A percentile compares a stretch with the other conserved stretches of the same genome.
Evolutionary conservation across 1,284 basidiomycete genomes (phyloP).

Genomic region (Crucibulum parvulum): DNA sequence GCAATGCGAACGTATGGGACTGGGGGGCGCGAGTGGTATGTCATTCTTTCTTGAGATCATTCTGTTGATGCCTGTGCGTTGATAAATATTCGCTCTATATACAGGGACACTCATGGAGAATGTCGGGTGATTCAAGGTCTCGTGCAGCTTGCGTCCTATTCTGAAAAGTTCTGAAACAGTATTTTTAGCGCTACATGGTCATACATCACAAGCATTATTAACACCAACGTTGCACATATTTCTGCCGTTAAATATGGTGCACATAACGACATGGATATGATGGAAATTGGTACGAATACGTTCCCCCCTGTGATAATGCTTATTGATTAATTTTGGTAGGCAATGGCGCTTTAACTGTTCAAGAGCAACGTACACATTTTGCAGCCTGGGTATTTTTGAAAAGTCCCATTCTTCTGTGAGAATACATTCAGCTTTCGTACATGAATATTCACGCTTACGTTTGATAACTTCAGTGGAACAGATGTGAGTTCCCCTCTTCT

Average conservation of each 20-base stretch:
- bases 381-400: slow-evolving; percentile 63
- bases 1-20: slow-evolving; percentile 54
- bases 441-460: background rate
- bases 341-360: slow-evolving; percentile 54
- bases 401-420: slow-evolving; percentile 58
- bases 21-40: slow-evolving; percentile 61
- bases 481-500: slow-evolving; percentile 41
- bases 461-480: slow-evolving; percentile 42
- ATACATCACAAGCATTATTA: slow-evolving; percentile 53
- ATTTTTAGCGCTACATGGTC: slow-evolving; percentile 50
- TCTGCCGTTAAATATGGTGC: slow-evolving; percentile 51
- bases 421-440: background rate
- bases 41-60: background rate
- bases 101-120: slow-evolving; percentile 64
- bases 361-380: slow-evolving; percentile 63
- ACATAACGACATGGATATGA: slow-evolving; percentile 71
- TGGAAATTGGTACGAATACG: slow-evolving; percentile 53
- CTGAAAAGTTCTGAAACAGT: background rate
- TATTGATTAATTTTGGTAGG: slow-evolving; percentile 19
- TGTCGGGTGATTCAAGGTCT: slow-evolving; percentile 54
- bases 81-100: background rate
- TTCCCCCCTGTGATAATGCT: background rate
- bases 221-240: slow-evolving; percentile 48
- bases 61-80: background rate
- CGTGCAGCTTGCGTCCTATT: background rate